These are phyloP conservation scores for Prunus persica DNA, from an alignment of 306 rosid species.

Conservation along the genomic window DNA sequence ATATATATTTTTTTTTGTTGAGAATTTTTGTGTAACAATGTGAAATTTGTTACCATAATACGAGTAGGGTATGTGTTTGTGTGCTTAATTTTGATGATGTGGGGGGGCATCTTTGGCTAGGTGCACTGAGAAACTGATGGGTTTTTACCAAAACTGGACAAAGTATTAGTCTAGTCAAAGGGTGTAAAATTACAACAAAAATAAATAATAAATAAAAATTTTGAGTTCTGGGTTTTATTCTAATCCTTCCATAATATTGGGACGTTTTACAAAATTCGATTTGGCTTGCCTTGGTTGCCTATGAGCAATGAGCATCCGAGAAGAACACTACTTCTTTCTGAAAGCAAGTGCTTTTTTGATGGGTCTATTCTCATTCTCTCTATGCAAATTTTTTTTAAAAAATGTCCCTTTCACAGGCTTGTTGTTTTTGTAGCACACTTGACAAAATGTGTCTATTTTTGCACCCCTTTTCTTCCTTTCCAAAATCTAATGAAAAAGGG, in stretches of 20 bases:
- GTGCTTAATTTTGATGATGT: not conserved
- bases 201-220: not conserved
- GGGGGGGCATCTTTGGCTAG: not conserved
- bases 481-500: slow-evolving; percentile 50
- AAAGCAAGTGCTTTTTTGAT: slow-evolving; percentile 39
- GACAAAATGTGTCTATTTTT: slow-evolving; percentile 41
- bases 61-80: no score
- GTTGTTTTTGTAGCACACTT: slow-evolving; percentile 26
- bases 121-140: not conserved
- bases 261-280: not conserved
- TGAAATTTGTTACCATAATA: not conserved
- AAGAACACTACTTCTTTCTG: slow-evolving; percentile 30
- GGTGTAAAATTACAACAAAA: not conserved
- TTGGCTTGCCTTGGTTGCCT: not conserved
- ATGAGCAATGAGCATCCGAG: slow-evolving; percentile 26
- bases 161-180: slow-evolving; percentile 3
- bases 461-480: slow-evolving; percentile 27
- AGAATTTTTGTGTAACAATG: not conserved
- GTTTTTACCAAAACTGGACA: slow-evolving; percentile 1
- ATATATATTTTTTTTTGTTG: not conserved
- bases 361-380: slow-evolving; percentile 38
- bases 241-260: not conserved
- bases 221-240: not conserved
- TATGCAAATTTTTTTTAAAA: slow-evolving; percentile 6
- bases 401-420: slow-evolving; percentile 53